phyloP scores from a whole-genome alignment of 345 rosid genomes.

The Trapa incisa region DNA sequence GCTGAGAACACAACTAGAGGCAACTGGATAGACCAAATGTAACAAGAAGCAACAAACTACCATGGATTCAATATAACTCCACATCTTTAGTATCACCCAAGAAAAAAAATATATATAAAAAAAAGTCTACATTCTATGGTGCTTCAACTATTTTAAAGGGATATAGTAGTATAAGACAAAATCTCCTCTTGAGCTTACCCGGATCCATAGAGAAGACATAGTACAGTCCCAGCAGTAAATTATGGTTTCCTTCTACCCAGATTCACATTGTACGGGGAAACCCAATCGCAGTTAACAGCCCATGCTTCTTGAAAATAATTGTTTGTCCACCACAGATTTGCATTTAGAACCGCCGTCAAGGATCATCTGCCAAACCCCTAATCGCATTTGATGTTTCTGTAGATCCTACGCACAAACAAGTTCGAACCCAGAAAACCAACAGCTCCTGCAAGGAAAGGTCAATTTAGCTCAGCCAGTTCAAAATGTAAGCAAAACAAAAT shows the following conservation, averaged over 20 bases:
- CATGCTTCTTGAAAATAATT: neutral
- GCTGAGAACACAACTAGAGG: neutral
- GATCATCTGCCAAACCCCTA: constrained; percentile 14
- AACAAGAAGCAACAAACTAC: neutral
- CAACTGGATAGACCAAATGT: neutral
- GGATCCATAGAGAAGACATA: neutral
- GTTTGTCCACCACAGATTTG: neutral
- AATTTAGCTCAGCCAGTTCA: neutral
- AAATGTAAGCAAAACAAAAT: neutral
- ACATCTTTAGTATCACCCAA: neutral
- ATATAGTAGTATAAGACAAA: neutral
- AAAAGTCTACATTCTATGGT: neutral
- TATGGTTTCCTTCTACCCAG: neutral
- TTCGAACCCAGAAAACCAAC: constrained; percentile 83
- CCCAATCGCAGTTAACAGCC: neutral
- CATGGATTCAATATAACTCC: neutral
- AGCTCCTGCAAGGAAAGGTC: constrained; percentile 41
- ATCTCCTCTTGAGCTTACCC: neutral
- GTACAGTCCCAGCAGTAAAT: constrained; percentile 1
- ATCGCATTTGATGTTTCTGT: constrained; percentile 94
- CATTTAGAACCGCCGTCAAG: neutral
- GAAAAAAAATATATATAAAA: neutral
- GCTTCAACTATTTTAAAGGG: neutral
- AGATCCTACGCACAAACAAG: constrained; percentile 86
- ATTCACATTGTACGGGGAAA: neutral